Evolutionary conservation across 352 stramenopile species (phyloP), one percentile per base, ranked within the genome.

Genomic region (Phytophthora vignae): DNA sequence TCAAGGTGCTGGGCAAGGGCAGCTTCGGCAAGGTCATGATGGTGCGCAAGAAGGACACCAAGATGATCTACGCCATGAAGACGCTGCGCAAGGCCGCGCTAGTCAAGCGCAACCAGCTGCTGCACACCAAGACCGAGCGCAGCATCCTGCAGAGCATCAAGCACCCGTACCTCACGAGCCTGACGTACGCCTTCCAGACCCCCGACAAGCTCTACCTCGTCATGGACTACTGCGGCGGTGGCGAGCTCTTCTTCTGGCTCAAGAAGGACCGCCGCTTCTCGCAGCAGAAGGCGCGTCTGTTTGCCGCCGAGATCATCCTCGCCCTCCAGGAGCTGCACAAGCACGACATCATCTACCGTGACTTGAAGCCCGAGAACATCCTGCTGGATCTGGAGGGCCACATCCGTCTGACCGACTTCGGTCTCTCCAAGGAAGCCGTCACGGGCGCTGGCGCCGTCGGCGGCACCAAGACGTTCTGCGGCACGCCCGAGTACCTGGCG

Each of bases 331-430:
- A 93, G 67, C 77, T 98, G 56, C 96, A 99, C 87, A 88, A 89
- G 69, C 90, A 96, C 79, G 91, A 98, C 79, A 98, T 99, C 73
- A 97, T 99, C 40, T 99, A 99, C 84, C 88, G 94, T 80, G 97
- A 99, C 76, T 84, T 99, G 44, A 99, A 99, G 84, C 96, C 96
- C 2, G 96, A 99, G 74, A 99, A 99, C 81, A 95, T 99, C 48
- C 81, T 98, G 59, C 80, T 99, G 36, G 96, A 99, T 70, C 80
- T 95, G 27, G 92, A 98, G 60, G 96, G 95, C 50, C 96, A 99
- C 84, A 92, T 99, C 60, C 91, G 93, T 50, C 79, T 99, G 29
- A 98, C 96, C 21, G 94, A 98, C 77, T 98, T 99, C 71, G 96
- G 94, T 64, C 89, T 98, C n/a, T 96, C 87, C 55, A 99, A 98